Percentiles rank a stretch among this genome's conserved stretches.
phyloP scores from a whole-genome alignment of 2,329 filamentous ascomycete species.

The Didymella lethalis region DNA sequence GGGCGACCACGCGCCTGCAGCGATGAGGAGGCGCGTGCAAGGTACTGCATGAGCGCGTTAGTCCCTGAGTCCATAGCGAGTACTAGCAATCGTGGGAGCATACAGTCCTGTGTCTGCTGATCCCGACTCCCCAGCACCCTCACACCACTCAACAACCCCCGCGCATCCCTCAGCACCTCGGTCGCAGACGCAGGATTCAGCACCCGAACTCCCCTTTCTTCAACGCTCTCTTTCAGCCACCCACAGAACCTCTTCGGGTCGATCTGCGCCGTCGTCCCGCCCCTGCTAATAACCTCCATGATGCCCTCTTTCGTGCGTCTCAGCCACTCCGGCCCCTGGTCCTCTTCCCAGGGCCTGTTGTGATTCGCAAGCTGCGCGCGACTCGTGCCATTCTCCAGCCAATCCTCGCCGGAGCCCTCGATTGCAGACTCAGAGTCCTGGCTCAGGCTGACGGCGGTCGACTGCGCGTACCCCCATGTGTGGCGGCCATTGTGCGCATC shows the following conservation, averaged over 20 bases:
- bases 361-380: conserved; percentile 62
- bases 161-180: conserved; percentile 60
- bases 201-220: conserved; percentile 68
- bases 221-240: conserved; percentile 68
- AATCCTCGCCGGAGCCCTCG: conserved; percentile 65
- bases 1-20: conserved; percentile 76
- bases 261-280: conserved; percentile 70
- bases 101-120: conserved; percentile 58
- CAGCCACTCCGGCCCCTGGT: conserved; percentile 65
- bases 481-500: conserved; percentile 63
- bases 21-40: conserved; percentile 71
- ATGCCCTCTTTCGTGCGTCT: conserved; percentile 62
- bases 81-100: conserved; percentile 31
- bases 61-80: neutral
- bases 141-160: conserved; percentile 62
- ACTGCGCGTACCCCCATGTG: conserved; percentile 67
- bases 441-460: conserved; percentile 65
- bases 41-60: conserved; percentile 56
- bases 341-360: conserved; percentile 39
- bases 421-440: conserved; percentile 55
- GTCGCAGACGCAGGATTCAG: conserved; percentile 69
- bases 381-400: conserved; percentile 70
- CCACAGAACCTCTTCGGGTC: conserved; percentile 72
- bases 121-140: conserved; percentile 35
- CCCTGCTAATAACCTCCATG: conserved; percentile 67